A percentile compares a stretch with the other conserved stretches of the same genome.
These are phyloP conservation scores for Echeveria elegans DNA, from an alignment of 164 flowering plant species.

Conservation along the genomic window DNA sequence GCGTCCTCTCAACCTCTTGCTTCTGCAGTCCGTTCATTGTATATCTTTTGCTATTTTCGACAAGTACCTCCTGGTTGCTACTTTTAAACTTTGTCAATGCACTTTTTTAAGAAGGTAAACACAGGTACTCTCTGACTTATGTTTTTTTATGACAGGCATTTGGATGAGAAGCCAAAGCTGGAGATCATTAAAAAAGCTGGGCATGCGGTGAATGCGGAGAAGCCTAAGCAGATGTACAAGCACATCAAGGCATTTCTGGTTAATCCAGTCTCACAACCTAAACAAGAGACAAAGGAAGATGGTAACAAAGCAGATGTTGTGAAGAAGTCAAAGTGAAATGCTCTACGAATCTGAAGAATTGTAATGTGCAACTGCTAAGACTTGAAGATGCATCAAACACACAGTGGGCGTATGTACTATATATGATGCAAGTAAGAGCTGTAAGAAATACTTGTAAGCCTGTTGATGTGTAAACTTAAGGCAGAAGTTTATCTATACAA, in stretches of 20 bases:
- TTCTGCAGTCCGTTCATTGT: neutral
- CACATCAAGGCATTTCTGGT: conserved; percentile 5
- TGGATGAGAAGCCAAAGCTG: neutral
- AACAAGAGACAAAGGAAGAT: neutral
- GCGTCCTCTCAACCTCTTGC: neutral
- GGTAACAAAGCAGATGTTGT: neutral
- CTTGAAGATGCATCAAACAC: neutral
- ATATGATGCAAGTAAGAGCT: neutral
- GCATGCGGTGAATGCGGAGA: conserved; percentile 1
- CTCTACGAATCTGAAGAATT: neutral
- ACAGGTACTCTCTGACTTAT: neutral
- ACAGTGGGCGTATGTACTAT: neutral
- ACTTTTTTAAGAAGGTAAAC: neutral
- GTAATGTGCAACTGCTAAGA: neutral
- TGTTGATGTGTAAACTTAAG: neutral
- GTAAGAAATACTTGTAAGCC: neutral
- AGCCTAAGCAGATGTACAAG: neutral
- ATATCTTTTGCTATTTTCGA: neutral
- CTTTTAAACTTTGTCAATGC: neutral
- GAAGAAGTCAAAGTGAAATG: neutral
- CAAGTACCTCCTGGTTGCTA: neutral
- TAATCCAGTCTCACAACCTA: neutral
- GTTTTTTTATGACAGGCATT: neutral
- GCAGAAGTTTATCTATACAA: no score
- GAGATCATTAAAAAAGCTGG: conserved; percentile 1